These are phyloP conservation scores for Noccaea bulbosa DNA, from an alignment of 345 rosid species.

Conservation along the genomic window DNA sequence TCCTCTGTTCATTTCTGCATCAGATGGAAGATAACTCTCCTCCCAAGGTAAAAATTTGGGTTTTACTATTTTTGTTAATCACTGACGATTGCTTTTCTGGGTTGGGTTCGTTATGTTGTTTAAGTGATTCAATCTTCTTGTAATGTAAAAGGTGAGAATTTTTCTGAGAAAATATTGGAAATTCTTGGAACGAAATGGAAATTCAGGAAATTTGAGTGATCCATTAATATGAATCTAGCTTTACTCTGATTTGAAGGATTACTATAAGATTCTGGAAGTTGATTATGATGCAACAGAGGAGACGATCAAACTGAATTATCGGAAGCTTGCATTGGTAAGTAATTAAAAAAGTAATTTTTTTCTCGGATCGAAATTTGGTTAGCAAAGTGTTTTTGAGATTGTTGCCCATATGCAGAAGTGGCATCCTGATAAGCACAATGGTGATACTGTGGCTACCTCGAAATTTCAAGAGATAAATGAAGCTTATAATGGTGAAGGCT, in stretches of 20 bases:
- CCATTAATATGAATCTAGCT: too few species aligned
- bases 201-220: too few species aligned
- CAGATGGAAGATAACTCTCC: conserved; percentile 34
- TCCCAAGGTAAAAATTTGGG: conserved; percentile 15
- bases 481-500: conserved; percentile 63
- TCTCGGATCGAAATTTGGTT: neutral
- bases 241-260: conserved; percentile 50
- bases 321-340: conserved; percentile 84
- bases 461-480: conserved; percentile 85
- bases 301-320: conserved; percentile 66
- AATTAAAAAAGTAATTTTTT: neutral
- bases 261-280: conserved; percentile 74
- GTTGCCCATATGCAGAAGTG: conserved; percentile 54
- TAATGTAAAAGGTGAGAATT: neutral
- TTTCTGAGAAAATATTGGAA: neutral
- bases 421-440: conserved; percentile 91
- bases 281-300: conserved; percentile 90
- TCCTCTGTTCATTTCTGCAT: conserved; percentile 24
- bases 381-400: conserved; percentile 32
- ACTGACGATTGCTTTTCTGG: conserved; percentile 9
- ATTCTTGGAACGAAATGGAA: neutral
- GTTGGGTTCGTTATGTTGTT: conserved; percentile 13
- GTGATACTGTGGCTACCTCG: conserved; percentile 63
- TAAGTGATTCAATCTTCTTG: conserved; percentile 1
- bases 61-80: neutral